These are phyloP conservation scores for Bryoglossum gracile DNA, from an alignment of 495 filamentous ascomycete genomes.

Conservation along the genomic window DNA sequence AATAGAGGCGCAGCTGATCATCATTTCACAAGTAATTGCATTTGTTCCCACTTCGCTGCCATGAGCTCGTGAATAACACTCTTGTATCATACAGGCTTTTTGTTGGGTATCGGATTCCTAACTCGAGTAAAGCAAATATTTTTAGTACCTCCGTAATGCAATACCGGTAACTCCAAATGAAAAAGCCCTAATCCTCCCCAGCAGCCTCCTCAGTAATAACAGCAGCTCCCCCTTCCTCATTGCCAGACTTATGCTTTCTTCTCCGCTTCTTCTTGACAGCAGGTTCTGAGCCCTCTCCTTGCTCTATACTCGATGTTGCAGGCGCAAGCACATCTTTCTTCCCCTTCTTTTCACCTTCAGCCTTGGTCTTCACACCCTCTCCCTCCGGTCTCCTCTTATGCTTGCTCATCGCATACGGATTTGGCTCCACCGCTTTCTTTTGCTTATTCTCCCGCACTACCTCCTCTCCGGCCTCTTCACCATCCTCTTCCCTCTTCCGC, in stretches of 20 bases:
- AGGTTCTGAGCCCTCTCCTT: constrained; percentile 9
- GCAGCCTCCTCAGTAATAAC: constrained; percentile 12
- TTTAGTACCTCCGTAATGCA: not conserved
- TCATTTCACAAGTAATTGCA: too few species aligned
- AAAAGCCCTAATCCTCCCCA: constrained; percentile 7
- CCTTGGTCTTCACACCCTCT: not conserved
- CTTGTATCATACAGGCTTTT: not conserved
- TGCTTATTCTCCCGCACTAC: constrained; percentile 45
- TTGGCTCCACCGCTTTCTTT: constrained; percentile 72
- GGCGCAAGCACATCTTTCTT: constrained; percentile 4
- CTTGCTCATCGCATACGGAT: constrained; percentile 88
- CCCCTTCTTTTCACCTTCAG: constrained; percentile 17
- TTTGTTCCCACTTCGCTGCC: too few species aligned
- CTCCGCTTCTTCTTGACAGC: constrained; percentile 35
- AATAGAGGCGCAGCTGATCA: too few species aligned
- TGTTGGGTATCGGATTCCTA: constrained; percentile 13
- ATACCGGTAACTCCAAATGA: not conserved
- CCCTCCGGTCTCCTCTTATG: constrained; percentile 43
- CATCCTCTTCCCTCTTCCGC: constrained; percentile 48
- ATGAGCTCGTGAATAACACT: not conserved
- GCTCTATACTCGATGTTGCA: not conserved
- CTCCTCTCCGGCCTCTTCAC: constrained; percentile 29
- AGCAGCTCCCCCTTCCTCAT: constrained; percentile 19
- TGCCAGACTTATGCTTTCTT: constrained; percentile 35
- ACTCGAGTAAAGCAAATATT: constrained; percentile 3